Percentiles rank a stretch among this genome's conserved stretches.
Conservation (phyloP, 1,139 yeast species). For the Pichia sp. region DNA sequence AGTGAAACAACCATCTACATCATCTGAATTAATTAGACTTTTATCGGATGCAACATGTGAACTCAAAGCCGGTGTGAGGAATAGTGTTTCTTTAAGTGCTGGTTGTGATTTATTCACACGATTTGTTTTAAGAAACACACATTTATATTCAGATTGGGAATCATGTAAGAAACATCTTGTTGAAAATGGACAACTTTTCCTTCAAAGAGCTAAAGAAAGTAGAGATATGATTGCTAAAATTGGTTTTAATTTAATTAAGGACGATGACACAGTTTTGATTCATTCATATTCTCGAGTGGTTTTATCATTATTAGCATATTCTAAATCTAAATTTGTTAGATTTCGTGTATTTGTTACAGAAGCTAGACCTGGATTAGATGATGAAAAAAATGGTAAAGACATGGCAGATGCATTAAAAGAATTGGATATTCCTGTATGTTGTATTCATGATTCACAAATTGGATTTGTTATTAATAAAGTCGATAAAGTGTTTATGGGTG, state of each 20-base stretch:
- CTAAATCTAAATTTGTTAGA: constrained; percentile 67
- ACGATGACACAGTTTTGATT: constrained; percentile 84
- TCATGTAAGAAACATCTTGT: constrained; percentile 84
- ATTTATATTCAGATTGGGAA: constrained; percentile 91
- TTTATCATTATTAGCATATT: constrained; percentile 63
- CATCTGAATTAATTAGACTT: constrained; percentile 82
- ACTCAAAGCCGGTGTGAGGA: constrained; percentile 73
- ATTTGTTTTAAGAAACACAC: constrained; percentile 84
- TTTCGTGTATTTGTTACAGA: constrained; percentile 92
- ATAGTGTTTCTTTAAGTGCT: constrained; percentile 89
- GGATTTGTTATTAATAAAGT: constrained; percentile 89
- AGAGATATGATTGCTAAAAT: constrained; percentile 82
- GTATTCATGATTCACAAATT: constrained; percentile 89
- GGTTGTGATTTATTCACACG: constrained; percentile 97
- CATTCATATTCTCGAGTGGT: constrained; percentile 95
- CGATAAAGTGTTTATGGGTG: constrained; percentile 92
- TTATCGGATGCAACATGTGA: constrained; percentile 70
- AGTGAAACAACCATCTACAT: constrained; percentile 82
- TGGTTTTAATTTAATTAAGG: constrained; percentile 85
- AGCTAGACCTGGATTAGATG: constrained; percentile 68
- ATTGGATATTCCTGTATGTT: constrained; percentile 84
- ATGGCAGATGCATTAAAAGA: constrained; percentile 67
- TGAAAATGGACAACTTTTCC: constrained; percentile 88
- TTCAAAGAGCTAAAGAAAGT: constrained; percentile 85
- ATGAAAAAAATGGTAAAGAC: constrained; percentile 53